Evolutionary conservation across 176 grass and related monocot species (phyloP).

Genomic region (Lolium perenne): DNA sequence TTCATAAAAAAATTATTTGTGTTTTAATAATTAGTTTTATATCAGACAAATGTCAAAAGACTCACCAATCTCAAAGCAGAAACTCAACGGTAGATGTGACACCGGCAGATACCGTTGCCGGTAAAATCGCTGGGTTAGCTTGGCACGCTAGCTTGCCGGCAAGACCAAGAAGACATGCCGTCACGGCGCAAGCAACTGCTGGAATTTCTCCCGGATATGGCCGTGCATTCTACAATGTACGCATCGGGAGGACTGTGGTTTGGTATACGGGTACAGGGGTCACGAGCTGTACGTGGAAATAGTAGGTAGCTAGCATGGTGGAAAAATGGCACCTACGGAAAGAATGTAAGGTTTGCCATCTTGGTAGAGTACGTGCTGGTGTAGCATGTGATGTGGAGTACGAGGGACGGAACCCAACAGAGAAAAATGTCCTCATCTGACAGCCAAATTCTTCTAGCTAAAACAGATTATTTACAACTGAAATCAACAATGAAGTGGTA

Average conservation of each 20-base stretch:
- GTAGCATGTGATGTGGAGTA: no score
- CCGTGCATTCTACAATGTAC: neutral
- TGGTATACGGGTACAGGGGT: neutral
- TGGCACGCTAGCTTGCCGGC: neutral
- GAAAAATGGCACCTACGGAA: neutral
- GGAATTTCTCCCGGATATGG: neutral
- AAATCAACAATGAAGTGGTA: no score
- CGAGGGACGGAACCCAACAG: no score
- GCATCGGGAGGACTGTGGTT: neutral
- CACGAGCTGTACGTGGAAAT: slow-evolving; percentile 16
- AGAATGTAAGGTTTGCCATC: neutral
- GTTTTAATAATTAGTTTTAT: no score
- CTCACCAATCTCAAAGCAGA: no score
- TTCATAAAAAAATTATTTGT: no score
- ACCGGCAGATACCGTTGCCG: no score
- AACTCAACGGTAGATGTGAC: no score
- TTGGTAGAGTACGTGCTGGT: neutral
- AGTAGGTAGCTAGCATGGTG: neutral
- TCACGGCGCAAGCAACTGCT: slow-evolving; percentile 6
- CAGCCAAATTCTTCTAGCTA: no score
- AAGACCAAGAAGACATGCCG: neutral
- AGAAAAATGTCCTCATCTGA: no score
- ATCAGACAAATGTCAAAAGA: no score
- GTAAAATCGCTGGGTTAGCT: neutral
- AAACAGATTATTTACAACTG: no score